Base-by-base conservation (phyloP, 805 yeast species). In the Komagataella kurtzmanii region DNA sequence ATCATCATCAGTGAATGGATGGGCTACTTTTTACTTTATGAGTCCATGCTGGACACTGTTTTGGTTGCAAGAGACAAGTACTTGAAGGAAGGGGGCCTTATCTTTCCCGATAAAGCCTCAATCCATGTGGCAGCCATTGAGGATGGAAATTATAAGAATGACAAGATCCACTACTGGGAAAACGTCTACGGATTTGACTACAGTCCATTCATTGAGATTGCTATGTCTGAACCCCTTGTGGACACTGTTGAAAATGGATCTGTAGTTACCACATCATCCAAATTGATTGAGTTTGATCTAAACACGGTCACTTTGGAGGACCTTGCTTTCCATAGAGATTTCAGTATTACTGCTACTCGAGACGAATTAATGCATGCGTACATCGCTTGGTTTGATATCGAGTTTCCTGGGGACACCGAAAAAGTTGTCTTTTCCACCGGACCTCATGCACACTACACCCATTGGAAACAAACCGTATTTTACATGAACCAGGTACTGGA, bases 391-490 rank as follows among this genome's bases (percentile, higher is more conserved):
- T 93, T 89, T 62, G 99, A 93, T 63, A 85, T 88, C 62, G 90
- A 79, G 57, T 93, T 93, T 78, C 93, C 93, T 46, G 76, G 73
- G 51, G 75, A 73, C 53, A 63, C 65, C 46, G 79, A 80, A 58
- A 78, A 76, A 57, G 83, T 91, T 53, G 72, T 71, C 36, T 90
- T 93, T 65, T 83, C 93, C 18, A 95, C 99, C 12, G 98, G 98
- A 21, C 97, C 99, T 43, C 89, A 85, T 69, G 83, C 89, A 49
- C 80, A 81, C 59, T 89, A 90, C 74, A 93, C 99, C 14, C 99
- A 93, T 72, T 93, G 99, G 99, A 95, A 93, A 68, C 99, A 93
- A 72, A 86, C 97, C 17, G 95, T 93, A 1, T 89, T 95, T 70
- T 95, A 93, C 68, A 75, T 91, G 62, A 81, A 77, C 59, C 86